These are phyloP conservation scores for Candida chauliodis DNA, from an alignment of 805 yeast species.

Conservation along the genomic window DNA sequence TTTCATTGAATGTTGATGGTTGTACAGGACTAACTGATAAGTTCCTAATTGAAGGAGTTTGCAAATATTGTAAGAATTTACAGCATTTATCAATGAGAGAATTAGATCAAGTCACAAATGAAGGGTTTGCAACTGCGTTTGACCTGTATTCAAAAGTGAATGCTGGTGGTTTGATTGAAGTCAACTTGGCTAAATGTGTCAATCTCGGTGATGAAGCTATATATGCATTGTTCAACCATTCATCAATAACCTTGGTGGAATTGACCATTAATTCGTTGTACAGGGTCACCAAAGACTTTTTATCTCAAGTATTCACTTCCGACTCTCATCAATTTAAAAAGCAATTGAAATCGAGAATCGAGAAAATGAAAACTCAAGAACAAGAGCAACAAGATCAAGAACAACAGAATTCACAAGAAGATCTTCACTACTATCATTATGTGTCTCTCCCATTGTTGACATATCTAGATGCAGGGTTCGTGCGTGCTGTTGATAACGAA, in stretches of 20 bases:
- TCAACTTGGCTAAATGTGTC: slow-evolving; percentile 64
- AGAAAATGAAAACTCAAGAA: slow-evolving; percentile 2
- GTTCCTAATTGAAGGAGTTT: slow-evolving; percentile 53
- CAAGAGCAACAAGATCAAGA: slow-evolving; percentile 5
- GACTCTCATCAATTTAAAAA: slow-evolving; percentile 19
- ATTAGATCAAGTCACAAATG: slow-evolving; percentile 66
- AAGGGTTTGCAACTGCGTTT: slow-evolving; percentile 60
- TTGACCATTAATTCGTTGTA: slow-evolving; percentile 73
- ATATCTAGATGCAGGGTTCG: slow-evolving; percentile 74
- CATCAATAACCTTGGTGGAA: slow-evolving; percentile 62
- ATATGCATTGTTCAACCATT: slow-evolving; percentile 57
- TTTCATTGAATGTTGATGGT: slow-evolving; percentile 62
- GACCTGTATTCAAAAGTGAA: slow-evolving; percentile 47
- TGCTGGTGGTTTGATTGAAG: slow-evolving; percentile 53
- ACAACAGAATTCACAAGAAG: slow-evolving; percentile 5
- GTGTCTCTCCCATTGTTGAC: slow-evolving; percentile 55
- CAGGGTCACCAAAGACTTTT: slow-evolving; percentile 47
- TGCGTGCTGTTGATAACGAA: slow-evolving; percentile 68
- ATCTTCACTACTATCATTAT: slow-evolving; percentile 15
- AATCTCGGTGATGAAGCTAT: slow-evolving; percentile 63
- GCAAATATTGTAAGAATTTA: slow-evolving; percentile 54
- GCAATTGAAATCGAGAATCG: slow-evolving; percentile 8
- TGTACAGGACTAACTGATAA: slow-evolving; percentile 70
- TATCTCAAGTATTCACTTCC: slow-evolving; percentile 43
- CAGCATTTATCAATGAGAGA: slow-evolving; percentile 55